phyloP scores from a whole-genome alignment of 352 stramenopile species.

The Phytophthora syringae region DNA sequence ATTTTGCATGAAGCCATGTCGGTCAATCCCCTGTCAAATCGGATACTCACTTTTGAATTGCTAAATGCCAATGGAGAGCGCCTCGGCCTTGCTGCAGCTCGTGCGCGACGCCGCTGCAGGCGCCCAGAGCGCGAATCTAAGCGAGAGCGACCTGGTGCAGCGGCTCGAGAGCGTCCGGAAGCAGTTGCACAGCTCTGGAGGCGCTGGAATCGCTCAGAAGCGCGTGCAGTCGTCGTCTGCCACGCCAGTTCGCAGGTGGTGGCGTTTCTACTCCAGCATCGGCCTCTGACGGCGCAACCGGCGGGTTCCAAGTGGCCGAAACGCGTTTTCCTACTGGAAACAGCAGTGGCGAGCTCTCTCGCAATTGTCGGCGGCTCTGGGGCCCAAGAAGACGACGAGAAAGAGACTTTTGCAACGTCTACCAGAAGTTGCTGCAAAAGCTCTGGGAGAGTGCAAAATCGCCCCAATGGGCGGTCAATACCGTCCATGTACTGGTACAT shows the following conservation, averaged over 20 bases:
- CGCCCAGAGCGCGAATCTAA: slow-evolving; percentile 11
- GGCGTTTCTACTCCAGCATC: slow-evolving; percentile 25
- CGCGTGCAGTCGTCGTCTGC: slow-evolving; percentile 25
- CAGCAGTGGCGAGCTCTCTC: slow-evolving; percentile 20
- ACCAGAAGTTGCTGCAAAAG: slow-evolving; percentile 24
- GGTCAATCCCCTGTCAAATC: not conserved
- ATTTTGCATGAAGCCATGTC: not conserved
- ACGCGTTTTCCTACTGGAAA: slow-evolving; percentile 36
- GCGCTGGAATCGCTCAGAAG: slow-evolving; percentile 2
- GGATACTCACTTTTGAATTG: not conserved
- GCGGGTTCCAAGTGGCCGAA: slow-evolving; percentile 29
- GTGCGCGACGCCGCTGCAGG: slow-evolving; percentile 14
- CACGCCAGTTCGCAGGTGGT: slow-evolving; percentile 32
- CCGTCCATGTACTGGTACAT: slow-evolving; percentile 20
- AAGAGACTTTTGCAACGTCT: slow-evolving; percentile 28
- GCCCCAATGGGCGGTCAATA: slow-evolving; percentile 1
- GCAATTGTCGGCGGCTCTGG: not conserved
- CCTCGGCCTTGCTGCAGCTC: slow-evolving; percentile 25
- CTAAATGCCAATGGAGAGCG: slow-evolving; percentile 22
- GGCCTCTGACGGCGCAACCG: slow-evolving; percentile 10
- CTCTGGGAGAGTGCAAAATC: slow-evolving; percentile 1
- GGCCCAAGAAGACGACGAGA: slow-evolving; percentile 2
- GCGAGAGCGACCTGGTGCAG: slow-evolving; percentile 23
- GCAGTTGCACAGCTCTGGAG: slow-evolving; percentile 17
- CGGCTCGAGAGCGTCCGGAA: slow-evolving; percentile 19